Percentiles rank a stretch among this genome's conserved stretches.
Conservation (phyloP, 306 rosid genomes). For the Rosa rugosa region DNA sequence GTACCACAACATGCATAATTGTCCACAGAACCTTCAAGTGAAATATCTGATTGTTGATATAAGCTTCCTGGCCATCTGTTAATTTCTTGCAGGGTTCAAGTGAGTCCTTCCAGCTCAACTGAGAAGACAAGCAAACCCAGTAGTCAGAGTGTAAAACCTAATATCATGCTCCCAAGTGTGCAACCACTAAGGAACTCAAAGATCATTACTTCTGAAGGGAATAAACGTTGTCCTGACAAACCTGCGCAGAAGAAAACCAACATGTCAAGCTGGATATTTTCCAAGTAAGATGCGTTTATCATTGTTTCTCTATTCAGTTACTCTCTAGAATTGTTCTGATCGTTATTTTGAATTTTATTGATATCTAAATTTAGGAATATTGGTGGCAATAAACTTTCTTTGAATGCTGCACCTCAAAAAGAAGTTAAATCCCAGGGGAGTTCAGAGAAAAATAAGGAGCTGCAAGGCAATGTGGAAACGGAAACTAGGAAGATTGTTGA, state of each 20-base stretch:
- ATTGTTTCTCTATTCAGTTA: conserved; percentile 14
- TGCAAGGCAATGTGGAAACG: conserved; percentile 30
- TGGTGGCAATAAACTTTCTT: conserved; percentile 37
- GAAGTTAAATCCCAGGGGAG: conserved; percentile 29
- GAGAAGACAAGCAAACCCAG: conserved; percentile 37
- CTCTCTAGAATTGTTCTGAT: conserved; percentile 11
- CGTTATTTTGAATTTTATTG: conserved; percentile 19
- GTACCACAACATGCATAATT: conserved; percentile 5
- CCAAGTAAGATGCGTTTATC: conserved; percentile 39
- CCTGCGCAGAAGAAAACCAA: conserved; percentile 41
- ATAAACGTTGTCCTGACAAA: conserved; percentile 42
- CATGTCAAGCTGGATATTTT: conserved; percentile 47
- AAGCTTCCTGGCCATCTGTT: conserved; percentile 19
- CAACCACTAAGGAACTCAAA: conserved; percentile 40
- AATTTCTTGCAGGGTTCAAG: conserved; percentile 47
- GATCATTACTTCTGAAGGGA: conserved; percentile 44
- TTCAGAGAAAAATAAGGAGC: conserved; percentile 37
- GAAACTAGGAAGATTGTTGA: conserved; percentile 37
- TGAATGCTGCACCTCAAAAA: conserved; percentile 38
- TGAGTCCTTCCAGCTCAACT: conserved; percentile 40
- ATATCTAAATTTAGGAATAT: conserved; percentile 37
- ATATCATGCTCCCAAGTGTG: conserved; percentile 35
- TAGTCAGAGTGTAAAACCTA: conserved; percentile 38
- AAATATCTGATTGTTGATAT: conserved; percentile 19
- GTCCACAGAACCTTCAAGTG: conserved; percentile 14